A percentile compares a stretch with the other conserved stretches of the same genome.
Evolutionary conservation across 768 basidiomycete genomes (phyloP).

Genomic region (Mycena chlorophos): DNA sequence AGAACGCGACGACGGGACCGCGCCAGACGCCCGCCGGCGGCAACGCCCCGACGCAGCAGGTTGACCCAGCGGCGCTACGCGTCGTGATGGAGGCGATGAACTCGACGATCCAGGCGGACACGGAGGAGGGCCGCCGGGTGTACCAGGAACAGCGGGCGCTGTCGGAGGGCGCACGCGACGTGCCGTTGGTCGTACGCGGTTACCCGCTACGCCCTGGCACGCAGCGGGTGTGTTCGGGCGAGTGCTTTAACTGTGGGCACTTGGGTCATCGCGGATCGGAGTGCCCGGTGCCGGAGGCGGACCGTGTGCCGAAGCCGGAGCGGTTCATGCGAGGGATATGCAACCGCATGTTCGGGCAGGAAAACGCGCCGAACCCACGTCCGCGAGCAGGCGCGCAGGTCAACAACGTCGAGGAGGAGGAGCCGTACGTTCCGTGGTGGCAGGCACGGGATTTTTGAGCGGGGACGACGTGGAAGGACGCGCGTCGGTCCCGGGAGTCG

Average conservation of each 20-base stretch:
- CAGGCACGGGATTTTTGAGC: slow-evolving; percentile 19
- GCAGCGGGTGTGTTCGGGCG: neutral
- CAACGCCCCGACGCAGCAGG: too few relatives aligned
- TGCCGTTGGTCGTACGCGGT: neutral
- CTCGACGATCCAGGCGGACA: neutral
- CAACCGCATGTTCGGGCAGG: too few relatives aligned
- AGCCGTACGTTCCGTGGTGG: slow-evolving; percentile 17
- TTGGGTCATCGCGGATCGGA: neutral
- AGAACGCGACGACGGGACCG: too few relatives aligned
- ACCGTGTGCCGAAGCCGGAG: too few relatives aligned
- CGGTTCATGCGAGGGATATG: too few relatives aligned
- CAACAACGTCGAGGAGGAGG: too few relatives aligned
- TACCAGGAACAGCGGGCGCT: neutral
- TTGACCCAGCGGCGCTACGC: too few relatives aligned
- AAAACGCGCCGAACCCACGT: too few relatives aligned
- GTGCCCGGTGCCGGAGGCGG: too few relatives aligned
- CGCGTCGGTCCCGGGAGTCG: neutral
- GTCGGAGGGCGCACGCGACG: neutral
- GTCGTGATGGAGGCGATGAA: neutral
- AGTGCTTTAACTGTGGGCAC: slow-evolving; percentile 4
- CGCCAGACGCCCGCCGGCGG: too few relatives aligned
- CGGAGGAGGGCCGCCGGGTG: neutral
- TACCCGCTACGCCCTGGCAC: neutral
- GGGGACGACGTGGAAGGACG: slow-evolving; percentile 22
- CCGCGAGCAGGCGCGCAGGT: too few relatives aligned